A percentile compares a stretch with the other conserved stretches of the same genome.
These are phyloP conservation scores for Copromyces sp. DNA, from an alignment of 495 filamentous ascomycete genomes.

Conservation along the genomic window DNA sequence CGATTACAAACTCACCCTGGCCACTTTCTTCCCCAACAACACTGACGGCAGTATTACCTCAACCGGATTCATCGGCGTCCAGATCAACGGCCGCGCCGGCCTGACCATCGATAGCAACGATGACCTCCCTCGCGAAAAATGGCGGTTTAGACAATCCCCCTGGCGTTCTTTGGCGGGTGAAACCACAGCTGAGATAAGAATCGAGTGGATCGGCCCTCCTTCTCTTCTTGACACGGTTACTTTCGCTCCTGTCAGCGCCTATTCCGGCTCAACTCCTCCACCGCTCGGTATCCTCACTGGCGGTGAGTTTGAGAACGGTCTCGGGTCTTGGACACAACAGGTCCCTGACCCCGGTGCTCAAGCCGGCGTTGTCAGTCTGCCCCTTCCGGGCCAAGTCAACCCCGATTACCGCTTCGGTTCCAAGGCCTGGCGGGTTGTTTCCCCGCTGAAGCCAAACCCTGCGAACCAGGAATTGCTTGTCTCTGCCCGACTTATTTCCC, in stretches of 20 bases:
- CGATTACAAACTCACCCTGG: slow-evolving; percentile 3
- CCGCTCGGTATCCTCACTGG: not conserved
- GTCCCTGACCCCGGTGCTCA: not conserved
- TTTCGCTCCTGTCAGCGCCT: slow-evolving; percentile 1
- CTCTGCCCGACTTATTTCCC: slow-evolving; percentile 5
- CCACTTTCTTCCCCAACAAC: not conserved
- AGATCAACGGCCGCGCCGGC: not conserved
- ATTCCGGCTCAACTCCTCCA: not conserved
- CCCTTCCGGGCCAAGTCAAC: not conserved
- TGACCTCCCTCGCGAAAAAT: not conserved
- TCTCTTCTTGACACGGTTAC: slow-evolving; percentile 2
- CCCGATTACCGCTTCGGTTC: not conserved
- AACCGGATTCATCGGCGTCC: not conserved
- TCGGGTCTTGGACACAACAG: slow-evolving; percentile 1
- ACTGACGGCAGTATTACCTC: not conserved
- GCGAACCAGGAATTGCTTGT: not conserved
- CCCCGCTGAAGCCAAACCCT: not conserved
- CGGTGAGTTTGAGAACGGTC: slow-evolving; percentile 2
- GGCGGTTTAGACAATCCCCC: not conserved
- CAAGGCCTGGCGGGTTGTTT: not conserved
- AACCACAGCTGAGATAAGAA: not conserved
- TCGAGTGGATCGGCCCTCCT: slow-evolving; percentile 1
- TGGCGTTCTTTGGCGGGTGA: not conserved
- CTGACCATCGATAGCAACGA: not conserved
- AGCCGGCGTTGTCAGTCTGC: not conserved